phyloP scores from a whole-genome alignment of 768 basidiomycete genomes.

The Mycena polygramma region DNA sequence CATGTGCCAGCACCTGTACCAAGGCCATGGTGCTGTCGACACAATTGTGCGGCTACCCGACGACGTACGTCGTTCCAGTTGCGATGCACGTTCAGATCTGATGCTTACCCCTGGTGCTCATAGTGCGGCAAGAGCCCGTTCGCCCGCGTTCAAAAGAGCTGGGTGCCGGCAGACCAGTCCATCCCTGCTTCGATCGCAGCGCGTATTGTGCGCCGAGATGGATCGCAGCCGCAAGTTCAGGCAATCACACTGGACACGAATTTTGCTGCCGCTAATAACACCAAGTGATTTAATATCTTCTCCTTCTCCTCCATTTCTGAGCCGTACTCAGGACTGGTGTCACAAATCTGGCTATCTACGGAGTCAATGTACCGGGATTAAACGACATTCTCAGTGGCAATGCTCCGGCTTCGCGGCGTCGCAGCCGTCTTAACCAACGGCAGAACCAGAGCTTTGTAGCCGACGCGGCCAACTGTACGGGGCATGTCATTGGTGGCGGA shows the following conservation, averaged over 20 bases:
- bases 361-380: conserved; percentile 24
- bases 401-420: conserved; percentile 1
- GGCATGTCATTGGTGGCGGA: not conserved
- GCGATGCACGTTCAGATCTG: not conserved
- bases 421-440: conserved; percentile 16
- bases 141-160: conserved; percentile 45
- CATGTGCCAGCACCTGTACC: conserved; percentile 31
- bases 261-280: conserved; percentile 38
- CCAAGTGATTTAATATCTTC: conserved; percentile 15
- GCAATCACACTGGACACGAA: conserved; percentile 47
- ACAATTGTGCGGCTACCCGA: conserved; percentile 51
- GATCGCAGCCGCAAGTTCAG: conserved; percentile 38
- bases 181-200: conserved; percentile 37
- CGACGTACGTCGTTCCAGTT: conserved; percentile 36
- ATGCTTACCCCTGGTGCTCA: not conserved
- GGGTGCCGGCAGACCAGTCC: conserved; percentile 47
- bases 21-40: conserved; percentile 42
- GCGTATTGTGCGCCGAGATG: conserved; percentile 39
- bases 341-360: conserved; percentile 25
- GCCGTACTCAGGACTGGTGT: conserved; percentile 17
- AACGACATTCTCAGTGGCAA: conserved; percentile 8
- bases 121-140: conserved; percentile 43
- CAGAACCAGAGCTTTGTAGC: not conserved
- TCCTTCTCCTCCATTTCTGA: not conserved
- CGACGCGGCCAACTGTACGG: conserved; percentile 13